Conservation (phyloP, 2,329 filamentous ascomycete species). For the Seiridium unicorne region DNA sequence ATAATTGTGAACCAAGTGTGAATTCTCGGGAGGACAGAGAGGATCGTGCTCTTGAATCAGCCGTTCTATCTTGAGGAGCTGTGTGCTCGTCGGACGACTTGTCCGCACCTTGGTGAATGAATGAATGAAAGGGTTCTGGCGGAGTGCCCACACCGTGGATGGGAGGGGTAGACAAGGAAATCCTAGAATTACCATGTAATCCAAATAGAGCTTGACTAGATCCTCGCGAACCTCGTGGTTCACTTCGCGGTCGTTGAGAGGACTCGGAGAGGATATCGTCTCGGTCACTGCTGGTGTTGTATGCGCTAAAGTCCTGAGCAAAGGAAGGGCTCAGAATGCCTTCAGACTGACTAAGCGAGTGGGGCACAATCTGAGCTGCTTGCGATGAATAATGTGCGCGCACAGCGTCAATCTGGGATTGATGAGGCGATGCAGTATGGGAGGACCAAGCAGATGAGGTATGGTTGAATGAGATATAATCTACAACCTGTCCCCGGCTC, state of each 20-base stretch:
- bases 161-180: conserved; percentile 15
- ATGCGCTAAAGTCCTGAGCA: conserved; percentile 16
- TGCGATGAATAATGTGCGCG: conserved; percentile 16
- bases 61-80: background rate
- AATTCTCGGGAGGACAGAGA: background rate
- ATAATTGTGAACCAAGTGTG: background rate
- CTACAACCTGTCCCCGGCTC: no score
- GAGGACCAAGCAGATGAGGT: background rate
- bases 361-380: conserved; percentile 25
- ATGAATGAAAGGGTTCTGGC: background rate
- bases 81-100: conserved; percentile 3
- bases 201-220: conserved; percentile 24
- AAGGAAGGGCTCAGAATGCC: conserved; percentile 14
- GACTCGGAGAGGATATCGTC: conserved; percentile 16
- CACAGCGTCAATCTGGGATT: background rate
- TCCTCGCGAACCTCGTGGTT: conserved; percentile 13
- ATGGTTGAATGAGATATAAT: no score
- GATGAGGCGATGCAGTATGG: background rate
- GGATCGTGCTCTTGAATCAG: background rate
- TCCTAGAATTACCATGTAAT: conserved; percentile 23
- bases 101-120: background rate
- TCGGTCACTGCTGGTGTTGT: conserved; percentile 16
- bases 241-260: background rate
- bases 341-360: conserved; percentile 16
- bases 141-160: conserved; percentile 9